Evolutionary conservation across 129 eudicot genomes (phyloP).

Genomic region (Lactuca sativa): DNA sequence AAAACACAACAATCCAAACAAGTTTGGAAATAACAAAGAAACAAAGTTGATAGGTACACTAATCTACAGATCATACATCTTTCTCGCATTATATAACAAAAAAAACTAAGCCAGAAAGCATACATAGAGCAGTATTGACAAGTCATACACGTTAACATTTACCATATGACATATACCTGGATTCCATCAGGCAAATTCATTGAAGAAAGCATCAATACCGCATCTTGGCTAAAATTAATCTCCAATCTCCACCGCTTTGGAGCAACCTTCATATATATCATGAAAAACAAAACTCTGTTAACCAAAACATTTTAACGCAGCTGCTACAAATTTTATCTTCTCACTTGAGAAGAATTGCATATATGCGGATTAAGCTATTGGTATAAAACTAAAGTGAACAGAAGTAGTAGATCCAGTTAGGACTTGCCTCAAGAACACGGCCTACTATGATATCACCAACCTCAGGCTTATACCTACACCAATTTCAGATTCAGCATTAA

Average conservation of each 20-base stretch:
- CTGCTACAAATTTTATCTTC: background rate
- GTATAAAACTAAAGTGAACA: background rate
- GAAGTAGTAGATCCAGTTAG: background rate
- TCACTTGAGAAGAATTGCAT: background rate
- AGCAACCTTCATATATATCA: conserved; percentile 93
- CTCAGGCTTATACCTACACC: conserved; percentile 86
- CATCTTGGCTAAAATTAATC: conserved; percentile 91
- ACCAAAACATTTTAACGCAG: background rate
- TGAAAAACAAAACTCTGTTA: too few species aligned
- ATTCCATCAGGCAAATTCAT: conserved; percentile 90
- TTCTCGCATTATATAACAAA: background rate
- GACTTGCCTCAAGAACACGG: conserved; percentile 76
- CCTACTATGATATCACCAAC: conserved; percentile 94
- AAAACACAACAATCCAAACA: background rate
- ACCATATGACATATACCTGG: conserved; percentile 51
- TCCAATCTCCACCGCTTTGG: conserved; percentile 95
- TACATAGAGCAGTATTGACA: background rate
- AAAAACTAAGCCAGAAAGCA: background rate
- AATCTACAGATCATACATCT: background rate
- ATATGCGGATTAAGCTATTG: background rate
- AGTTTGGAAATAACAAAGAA: conserved; percentile 13
- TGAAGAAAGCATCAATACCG: conserved; percentile 95
- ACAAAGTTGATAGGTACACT: background rate
- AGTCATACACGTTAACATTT: background rate
- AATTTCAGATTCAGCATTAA: too few species aligned